A percentile compares a stretch with the other conserved stretches of the same genome.
Evolutionary conservation across 208 protist species (phyloP).

Genomic region (Porcisia deanei): DNA sequence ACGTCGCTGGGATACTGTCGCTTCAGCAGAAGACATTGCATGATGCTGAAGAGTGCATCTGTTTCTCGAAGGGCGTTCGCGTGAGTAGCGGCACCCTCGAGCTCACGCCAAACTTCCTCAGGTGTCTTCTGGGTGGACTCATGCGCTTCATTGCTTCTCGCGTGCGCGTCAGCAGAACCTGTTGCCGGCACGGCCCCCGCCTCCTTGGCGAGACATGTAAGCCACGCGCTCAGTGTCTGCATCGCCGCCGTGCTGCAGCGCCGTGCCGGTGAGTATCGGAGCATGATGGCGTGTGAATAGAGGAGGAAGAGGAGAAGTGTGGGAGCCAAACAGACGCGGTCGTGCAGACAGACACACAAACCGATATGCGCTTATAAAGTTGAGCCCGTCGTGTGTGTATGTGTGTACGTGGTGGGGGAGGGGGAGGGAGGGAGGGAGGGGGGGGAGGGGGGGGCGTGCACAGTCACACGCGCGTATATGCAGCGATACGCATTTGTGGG

Average conservation of each 20-base stretch:
- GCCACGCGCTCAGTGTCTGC: constrained; percentile 34
- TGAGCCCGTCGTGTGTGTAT: neutral
- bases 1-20: constrained; percentile 31
- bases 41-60: constrained; percentile 57
- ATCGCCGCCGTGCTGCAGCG: constrained; percentile 28
- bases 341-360: neutral
- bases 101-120: constrained; percentile 42
- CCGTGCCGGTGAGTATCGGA: neutral
- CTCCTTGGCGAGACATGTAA: constrained; percentile 35
- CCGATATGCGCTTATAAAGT: too few relatives aligned
- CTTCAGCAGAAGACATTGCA: constrained; percentile 39
- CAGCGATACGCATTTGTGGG: too few relatives aligned
- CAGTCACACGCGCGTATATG: too few relatives aligned
- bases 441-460: neutral
- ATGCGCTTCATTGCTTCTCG: neutral
- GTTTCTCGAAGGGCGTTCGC: constrained; percentile 66
- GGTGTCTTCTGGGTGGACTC: neutral
- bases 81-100: constrained; percentile 35
- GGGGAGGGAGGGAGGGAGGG: neutral
- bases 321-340: neutral
- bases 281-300: constrained; percentile 11
- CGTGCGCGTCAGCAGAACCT: neutral
- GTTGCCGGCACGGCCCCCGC: constrained; percentile 22
- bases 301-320: neutral
- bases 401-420: constrained; percentile 5